These are phyloP conservation scores for Globisporangium okanoganense DNA, from an alignment of 352 stramenopile species.

Conservation along the genomic window DNA sequence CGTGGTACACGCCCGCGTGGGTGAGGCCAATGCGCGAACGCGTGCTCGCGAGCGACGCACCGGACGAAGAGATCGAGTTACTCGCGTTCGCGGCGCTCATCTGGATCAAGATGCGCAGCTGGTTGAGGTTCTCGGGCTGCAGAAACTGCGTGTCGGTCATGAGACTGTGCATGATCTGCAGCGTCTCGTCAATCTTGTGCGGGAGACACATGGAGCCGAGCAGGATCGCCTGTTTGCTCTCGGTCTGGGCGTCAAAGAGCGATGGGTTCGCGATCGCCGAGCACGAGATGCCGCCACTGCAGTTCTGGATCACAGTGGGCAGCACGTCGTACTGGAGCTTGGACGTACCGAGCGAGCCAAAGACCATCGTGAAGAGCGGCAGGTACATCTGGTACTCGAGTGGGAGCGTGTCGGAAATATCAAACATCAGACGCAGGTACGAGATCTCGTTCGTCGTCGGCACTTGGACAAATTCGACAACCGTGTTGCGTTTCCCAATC, in stretches of 20 bases:
- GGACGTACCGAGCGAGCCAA: slow-evolving; percentile 72
- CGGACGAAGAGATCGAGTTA: slow-evolving; percentile 66
- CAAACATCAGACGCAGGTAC: slow-evolving; percentile 74
- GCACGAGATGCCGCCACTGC: slow-evolving; percentile 70
- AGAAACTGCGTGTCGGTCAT: slow-evolving; percentile 77
- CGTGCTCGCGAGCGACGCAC: slow-evolving; percentile 51
- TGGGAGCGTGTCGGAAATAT: slow-evolving; percentile 42
- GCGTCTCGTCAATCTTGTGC: slow-evolving; percentile 64
- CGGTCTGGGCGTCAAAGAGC: slow-evolving; percentile 36
- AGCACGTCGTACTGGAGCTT: slow-evolving; percentile 61
- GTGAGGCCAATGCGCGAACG: slow-evolving; percentile 61
- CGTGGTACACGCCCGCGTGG: slow-evolving; percentile 45
- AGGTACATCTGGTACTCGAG: slow-evolving; percentile 62
- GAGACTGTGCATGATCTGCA: slow-evolving; percentile 53
- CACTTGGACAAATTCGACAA: slow-evolving; percentile 58
- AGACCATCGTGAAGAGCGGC: slow-evolving; percentile 64
- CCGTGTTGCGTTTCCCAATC: slow-evolving; percentile 16
- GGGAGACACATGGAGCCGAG: slow-evolving; percentile 67
- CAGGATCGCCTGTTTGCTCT: slow-evolving; percentile 56
- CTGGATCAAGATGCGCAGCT: slow-evolving; percentile 71
- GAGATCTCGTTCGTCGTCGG: slow-evolving; percentile 82
- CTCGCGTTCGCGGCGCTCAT: slow-evolving; percentile 66
- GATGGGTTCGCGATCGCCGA: slow-evolving; percentile 51
- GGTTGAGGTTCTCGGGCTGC: slow-evolving; percentile 60
- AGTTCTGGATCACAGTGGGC: slow-evolving; percentile 71